Percentiles rank a stretch among this genome's conserved stretches.
Conservation (phyloP, 2,329 filamentous ascomycete genomes). For the Pseudogymnoascus sp. region DNA sequence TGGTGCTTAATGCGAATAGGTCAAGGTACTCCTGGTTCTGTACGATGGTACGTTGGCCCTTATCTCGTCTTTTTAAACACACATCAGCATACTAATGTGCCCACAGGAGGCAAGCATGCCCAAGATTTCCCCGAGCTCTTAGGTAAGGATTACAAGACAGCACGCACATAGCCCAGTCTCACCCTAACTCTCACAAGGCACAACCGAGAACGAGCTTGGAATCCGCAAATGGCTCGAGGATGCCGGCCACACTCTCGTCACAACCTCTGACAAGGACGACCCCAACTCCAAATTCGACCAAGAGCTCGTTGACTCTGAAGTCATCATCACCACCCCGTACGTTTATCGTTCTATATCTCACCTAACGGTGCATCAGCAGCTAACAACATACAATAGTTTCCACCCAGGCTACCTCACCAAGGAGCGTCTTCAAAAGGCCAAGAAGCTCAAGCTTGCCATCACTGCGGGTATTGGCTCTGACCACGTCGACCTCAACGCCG, state of each 20-base stretch:
- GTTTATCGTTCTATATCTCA: constrained; percentile 21
- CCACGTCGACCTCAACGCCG: constrained; percentile 92
- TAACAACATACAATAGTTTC: constrained; percentile 53
- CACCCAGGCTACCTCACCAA: constrained; percentile 96
- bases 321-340: constrained; percentile 98
- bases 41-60: constrained; percentile 64
- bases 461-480: constrained; percentile 98
- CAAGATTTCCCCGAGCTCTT: constrained; percentile 68
- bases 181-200: constrained; percentile 53
- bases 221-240: constrained; percentile 96
- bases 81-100: background rate
- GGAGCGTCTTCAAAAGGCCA: constrained; percentile 92
- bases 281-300: constrained; percentile 89
- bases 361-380: background rate
- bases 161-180: background rate
- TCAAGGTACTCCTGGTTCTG: constrained; percentile 89
- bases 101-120: constrained; percentile 71
- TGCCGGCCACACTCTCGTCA: constrained; percentile 91
- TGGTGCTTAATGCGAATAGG: constrained; percentile 45
- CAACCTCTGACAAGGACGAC: constrained; percentile 95
- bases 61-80: constrained; percentile 9
- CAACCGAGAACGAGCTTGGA: constrained; percentile 96
- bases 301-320: constrained; percentile 91
- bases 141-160: background rate
- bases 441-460: constrained; percentile 96